These are phyloP conservation scores for Betula pendula DNA, from an alignment of 306 rosid genomes.

Conservation along the genomic window DNA sequence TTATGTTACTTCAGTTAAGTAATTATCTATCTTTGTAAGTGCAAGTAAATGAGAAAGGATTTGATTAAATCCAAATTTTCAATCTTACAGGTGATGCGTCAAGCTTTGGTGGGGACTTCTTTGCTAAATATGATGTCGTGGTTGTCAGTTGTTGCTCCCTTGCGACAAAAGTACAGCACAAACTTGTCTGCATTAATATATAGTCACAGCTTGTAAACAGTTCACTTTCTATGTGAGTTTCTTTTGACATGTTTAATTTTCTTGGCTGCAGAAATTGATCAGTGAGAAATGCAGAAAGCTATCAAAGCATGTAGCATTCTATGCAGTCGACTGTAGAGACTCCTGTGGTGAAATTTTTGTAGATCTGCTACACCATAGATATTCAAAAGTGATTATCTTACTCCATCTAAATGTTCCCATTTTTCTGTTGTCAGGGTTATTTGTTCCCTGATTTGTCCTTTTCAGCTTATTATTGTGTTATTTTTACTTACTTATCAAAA, in stretches of 20 bases:
- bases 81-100: conserved; percentile 65
- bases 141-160: conserved; percentile 78
- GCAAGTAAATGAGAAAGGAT: not conserved
- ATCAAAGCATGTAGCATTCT: conserved; percentile 74
- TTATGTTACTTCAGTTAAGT: not conserved
- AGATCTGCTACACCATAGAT: conserved; percentile 75
- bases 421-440: not conserved
- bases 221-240: not conserved
- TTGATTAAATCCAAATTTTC: not conserved
- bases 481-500: too few relatives aligned
- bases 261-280: conserved; percentile 59
- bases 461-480: not conserved
- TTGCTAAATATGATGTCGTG: conserved; percentile 70
- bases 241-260: conserved; percentile 8
- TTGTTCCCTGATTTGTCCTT: not conserved
- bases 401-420: not conserved
- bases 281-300: conserved; percentile 84
- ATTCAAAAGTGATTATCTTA: conserved; percentile 59
- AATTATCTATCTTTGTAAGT: not conserved
- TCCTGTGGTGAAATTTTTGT: conserved; percentile 97
- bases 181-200: not conserved
- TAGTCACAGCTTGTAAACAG: not conserved
- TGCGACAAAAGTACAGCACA: conserved; percentile 60
- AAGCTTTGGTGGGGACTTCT: conserved; percentile 68
- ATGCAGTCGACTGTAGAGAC: conserved; percentile 86